Evolutionary conservation across 805 yeast genomes (phyloP), one percentile per base, ranked within the genome.

Genomic region (Candida coquimbonensis): DNA sequence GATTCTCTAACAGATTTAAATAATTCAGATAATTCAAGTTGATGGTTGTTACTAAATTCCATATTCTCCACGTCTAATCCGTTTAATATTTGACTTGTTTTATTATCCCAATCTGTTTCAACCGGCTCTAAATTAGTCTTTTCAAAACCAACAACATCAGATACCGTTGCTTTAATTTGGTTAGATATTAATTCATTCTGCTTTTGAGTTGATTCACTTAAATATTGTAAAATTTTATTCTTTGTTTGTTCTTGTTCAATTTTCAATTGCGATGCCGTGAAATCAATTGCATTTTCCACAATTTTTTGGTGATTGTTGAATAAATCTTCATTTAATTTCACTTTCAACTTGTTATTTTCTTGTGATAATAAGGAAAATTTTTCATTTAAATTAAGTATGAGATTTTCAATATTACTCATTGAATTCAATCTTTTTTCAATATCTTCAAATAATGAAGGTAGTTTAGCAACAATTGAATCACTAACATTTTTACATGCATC

Each of bases 341-440:
- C 37, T 32, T 52, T 55, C 25, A 59, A 48, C 9, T 54, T 50
- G 37, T 58, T 58, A 44, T 58, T 59, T 21, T 59, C 59, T 39
- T 47, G 50, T 0, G 61, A 54, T 5, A 59, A 39, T n/a, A 43
- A 47, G 0, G 61, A 48, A 26, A 53, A 54, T 25, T 56, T 48
- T 1, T 50, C 52, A 19, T 50, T 53, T 32, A 59, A 43, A 5
- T 45, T 38, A 0, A 38, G 2, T 11, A 53, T 52, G 36, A 53
- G 48, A 6, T 41, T 42, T 2, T 43, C 36, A 4, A 54, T 39
- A 4, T 49, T 39, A 6, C 27, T 14, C 48, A 45, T 45, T 11
- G 38, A 25, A 16, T 42, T 45, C n/a, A 59, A 38, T 7, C 47
- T 44, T 0, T 44, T 19, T 14, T 53, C 57, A 38, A 61, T 43